Base-by-base conservation (phyloP, 345 rosid genomes). In the Salix brachista region DNA sequence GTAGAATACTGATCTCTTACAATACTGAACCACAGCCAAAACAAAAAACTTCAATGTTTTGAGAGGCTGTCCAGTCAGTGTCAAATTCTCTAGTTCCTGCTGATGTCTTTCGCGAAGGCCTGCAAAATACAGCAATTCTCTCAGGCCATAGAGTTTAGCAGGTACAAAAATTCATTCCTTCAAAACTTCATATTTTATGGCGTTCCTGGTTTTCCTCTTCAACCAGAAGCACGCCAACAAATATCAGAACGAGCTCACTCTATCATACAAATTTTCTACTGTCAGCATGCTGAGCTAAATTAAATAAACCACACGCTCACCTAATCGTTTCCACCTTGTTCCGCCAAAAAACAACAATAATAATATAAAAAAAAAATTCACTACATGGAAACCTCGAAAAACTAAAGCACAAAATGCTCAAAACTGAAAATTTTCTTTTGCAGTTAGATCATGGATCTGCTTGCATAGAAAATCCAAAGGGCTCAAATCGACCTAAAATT, bases 11-110 rank as follows among this genome's bases (percentile, higher is more conserved):
- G 87, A 86, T 67, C 68, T 78, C 83, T 83, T 89, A 68, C 87
- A 75, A 82, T 89, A 96, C 56, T 85, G 87, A 86, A 88, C 3
- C 72, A 88, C 71, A 73, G 91, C 95, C 74, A 87, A 82, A 83
- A 83, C 61, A 66, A 96, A 96, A 71, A 87, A 80, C 88, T 86
- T 94, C 72, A 90, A 80, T 4, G 97, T 96, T 80, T 80, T 91
- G 54, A 92, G 74, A 32, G 99, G 97, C 77, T 94, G 97, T 2
- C 88, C 74, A 1, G 86, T 84, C 73, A 94, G 61, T 16, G 97
- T 89, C 78, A 94, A 76, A 76, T 88, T 90, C 78, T 92, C 94
- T 42, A 96, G 77, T 70, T 92, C 98, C 61, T 81, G 85, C 75
- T 76, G 90, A 78, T 93, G 96, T 86, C 81, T 91, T 74, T 86